Base-by-base conservation (phyloP, 2,329 filamentous ascomycete genomes). In the Kalaharituber pfeilii region DNA sequence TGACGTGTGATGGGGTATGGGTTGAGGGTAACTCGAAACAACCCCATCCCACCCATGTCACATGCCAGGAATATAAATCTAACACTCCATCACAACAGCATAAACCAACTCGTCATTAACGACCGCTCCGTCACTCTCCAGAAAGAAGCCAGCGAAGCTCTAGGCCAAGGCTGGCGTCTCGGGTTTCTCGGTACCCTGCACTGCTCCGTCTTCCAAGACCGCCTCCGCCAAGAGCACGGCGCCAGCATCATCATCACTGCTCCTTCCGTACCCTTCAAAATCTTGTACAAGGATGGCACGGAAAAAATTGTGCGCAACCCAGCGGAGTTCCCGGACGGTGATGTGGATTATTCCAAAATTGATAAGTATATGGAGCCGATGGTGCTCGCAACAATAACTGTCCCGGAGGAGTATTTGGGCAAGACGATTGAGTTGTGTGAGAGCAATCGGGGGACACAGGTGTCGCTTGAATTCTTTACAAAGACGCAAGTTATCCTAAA, bases 151-250 rank as follows among this genome's bases (percentile, higher is more conserved):
- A 95, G 88, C 0, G 87, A 96, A 65, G 91, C 91, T 0, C 73
- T 98, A 0, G 91, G 91, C 0, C 85, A 89, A 1, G 91, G 91
- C 1, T 98, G 91, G 82, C 81, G 91, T 47, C 72, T 98, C 9
- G 91, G 91, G 0, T 98, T 98, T 65, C 71, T 98, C 2, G 91
- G 91, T n/a, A 96, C 88, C 11, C 72, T 98, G 49, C 91, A 98
- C 68, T 96, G 91, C 70, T 96, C 88, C n/a, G 91, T 98, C 3
- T 98, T 98, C 63, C 88, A 98, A 69, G 91, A 98, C 68, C 84
- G 91, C 1, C 71, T 98, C 52, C 80, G 86, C 44, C 87, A 95
- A 68, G 91, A 98, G 68, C 88, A 98, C 64, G 91, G 89, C 4
- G 84, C 85, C 2, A 91, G 81, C 64, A 87, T 98, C 66, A 95